Conservation (phyloP, 208 protist genomes). For the Trypanosomatidae sp. region DNA sequence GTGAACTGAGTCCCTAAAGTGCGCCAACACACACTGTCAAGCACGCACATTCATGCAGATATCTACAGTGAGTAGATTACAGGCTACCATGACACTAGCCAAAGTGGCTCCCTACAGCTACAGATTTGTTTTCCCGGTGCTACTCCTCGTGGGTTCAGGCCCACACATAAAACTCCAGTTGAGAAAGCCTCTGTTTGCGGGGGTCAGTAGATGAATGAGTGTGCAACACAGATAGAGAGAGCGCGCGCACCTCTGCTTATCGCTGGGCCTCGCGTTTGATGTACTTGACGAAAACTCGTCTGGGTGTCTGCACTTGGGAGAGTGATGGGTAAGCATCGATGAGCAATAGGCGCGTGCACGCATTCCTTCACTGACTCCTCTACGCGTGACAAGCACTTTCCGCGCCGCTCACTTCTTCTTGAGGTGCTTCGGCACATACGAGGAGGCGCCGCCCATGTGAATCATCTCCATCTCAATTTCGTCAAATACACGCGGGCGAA, state of each 20-base stretch:
- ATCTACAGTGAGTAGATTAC: too few relatives aligned
- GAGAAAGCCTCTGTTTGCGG: not conserved
- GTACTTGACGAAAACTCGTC: not conserved
- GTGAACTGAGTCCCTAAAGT: too few relatives aligned
- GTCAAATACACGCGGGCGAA: constrained; percentile 56
- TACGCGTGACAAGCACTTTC: not conserved
- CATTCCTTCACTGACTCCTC: not conserved
- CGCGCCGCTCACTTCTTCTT: constrained; percentile 51
- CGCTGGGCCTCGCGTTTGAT: not conserved
- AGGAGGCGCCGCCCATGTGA: constrained; percentile 70
- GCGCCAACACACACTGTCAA: too few relatives aligned
- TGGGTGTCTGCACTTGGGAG: not conserved
- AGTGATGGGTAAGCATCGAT: not conserved
- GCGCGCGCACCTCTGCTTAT: not conserved
- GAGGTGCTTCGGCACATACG: constrained; percentile 78
- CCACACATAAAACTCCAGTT: too few relatives aligned
- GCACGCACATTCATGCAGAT: too few relatives aligned
- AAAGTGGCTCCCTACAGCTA: too few relatives aligned
- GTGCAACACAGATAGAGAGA: not conserved
- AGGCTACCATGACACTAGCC: too few relatives aligned
- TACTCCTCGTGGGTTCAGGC: too few relatives aligned
- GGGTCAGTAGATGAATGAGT: not conserved
- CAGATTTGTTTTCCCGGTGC: too few relatives aligned
- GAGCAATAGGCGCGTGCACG: not conserved
- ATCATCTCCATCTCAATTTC: constrained; percentile 81